phyloP scores from a whole-genome alignment of 345 rosid genomes.

The Eucalyptus shirleyi region DNA sequence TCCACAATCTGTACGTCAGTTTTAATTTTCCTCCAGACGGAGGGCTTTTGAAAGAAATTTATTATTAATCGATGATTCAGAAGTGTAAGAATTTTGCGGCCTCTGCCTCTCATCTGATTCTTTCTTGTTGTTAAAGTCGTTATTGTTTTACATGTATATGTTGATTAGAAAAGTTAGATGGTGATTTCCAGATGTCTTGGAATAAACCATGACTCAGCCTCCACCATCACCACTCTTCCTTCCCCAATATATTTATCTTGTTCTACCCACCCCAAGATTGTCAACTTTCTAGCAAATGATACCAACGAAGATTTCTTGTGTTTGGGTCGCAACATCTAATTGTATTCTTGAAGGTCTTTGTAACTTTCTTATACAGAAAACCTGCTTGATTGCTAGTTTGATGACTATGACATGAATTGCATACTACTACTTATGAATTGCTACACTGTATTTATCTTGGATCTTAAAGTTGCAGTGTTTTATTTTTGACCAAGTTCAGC shows the following conservation, averaged over 20 bases:
- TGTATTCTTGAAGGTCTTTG: neutral
- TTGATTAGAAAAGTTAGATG: neutral
- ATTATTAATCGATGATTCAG: neutral
- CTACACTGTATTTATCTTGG: neutral
- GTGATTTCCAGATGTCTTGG: neutral
- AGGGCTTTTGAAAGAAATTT: neutral
- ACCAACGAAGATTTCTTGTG: neutral
- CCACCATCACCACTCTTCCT: neutral
- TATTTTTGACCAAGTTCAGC: neutral
- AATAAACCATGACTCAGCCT: neutral
- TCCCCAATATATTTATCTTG: neutral
- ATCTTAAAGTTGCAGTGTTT: neutral
- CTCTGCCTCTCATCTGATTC: neutral
- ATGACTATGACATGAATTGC: neutral
- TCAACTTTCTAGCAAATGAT: neutral
- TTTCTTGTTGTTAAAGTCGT: neutral
- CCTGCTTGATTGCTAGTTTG: neutral
- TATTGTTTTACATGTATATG: neutral
- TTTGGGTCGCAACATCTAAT: neutral
- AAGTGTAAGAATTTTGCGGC: neutral
- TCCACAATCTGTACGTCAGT: neutral
- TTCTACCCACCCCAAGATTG: neutral
- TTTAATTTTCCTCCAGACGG: neutral
- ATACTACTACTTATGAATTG: neutral
- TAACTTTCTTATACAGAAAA: neutral